phyloP scores from a whole-genome alignment of 371 early-diverging fungal genomes.

The Fennellomyces sp. region DNA sequence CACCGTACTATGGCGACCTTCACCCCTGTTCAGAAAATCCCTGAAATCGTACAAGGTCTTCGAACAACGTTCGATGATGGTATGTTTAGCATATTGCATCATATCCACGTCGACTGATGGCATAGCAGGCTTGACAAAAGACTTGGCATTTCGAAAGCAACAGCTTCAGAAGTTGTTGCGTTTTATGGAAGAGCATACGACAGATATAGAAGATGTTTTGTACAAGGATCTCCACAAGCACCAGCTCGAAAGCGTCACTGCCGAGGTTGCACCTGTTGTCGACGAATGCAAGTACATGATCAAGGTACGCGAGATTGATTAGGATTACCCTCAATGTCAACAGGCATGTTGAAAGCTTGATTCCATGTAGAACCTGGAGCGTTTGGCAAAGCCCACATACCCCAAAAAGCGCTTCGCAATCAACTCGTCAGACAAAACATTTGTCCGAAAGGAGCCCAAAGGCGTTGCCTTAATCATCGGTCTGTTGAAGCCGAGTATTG shows the following conservation, averaged over 20 bases:
- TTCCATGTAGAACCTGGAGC: slow-evolving; percentile 28
- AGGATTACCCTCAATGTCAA: no score
- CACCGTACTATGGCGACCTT: slow-evolving; percentile 7
- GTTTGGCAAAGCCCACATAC: slow-evolving; percentile 27
- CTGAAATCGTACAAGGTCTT: slow-evolving; percentile 39
- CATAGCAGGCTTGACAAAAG: slow-evolving; percentile 54
- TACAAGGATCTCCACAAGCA: slow-evolving; percentile 70
- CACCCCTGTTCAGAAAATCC: slow-evolving; percentile 32
- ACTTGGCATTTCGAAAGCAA: slow-evolving; percentile 67
- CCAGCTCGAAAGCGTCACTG: slow-evolving; percentile 48
- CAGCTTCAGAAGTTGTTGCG: slow-evolving; percentile 71
- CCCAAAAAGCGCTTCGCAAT: slow-evolving; percentile 34
- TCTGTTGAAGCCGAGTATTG: slow-evolving; percentile 14
- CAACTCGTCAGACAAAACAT: slow-evolving; percentile 43
- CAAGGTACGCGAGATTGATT: slow-evolving; percentile 26
- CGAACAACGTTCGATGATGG: slow-evolving; percentile 48
- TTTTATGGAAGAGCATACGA: slow-evolving; percentile 72
- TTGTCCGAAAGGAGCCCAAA: slow-evolving; percentile 67
- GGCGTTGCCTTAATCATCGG: slow-evolving; percentile 80
- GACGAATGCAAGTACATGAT: slow-evolving; percentile 73
- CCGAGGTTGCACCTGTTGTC: slow-evolving; percentile 63
- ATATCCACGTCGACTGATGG: slow-evolving; percentile 42
- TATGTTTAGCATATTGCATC: slow-evolving; percentile 48
- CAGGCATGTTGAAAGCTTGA: neutral
- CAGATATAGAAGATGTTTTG: slow-evolving; percentile 63